A percentile compares a stretch with the other conserved stretches of the same genome.
Evolutionary conservation across 352 stramenopile species (phyloP).

Genomic region (Thalassiosira pacifica): DNA sequence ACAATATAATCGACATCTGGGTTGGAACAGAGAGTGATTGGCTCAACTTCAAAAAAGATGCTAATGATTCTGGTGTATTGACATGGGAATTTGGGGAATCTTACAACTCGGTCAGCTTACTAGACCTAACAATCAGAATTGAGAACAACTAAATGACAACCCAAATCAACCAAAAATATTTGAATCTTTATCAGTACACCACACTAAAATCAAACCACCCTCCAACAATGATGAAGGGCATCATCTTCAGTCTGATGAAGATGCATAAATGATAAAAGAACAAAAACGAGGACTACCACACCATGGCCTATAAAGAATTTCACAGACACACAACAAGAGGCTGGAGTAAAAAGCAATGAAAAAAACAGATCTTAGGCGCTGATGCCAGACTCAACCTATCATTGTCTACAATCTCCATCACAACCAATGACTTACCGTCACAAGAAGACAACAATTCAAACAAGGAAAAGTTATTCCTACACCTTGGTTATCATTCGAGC

Average conservation of each 20-base stretch:
- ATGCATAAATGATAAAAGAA: background rate
- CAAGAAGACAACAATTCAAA: too few relatives aligned
- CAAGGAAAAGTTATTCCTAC: background rate
- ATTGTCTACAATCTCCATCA: background rate
- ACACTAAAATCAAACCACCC: constrained; percentile 43
- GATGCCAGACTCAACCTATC: constrained; percentile 28
- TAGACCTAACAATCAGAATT: constrained; percentile 35
- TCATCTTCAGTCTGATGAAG: background rate
- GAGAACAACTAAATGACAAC: constrained; percentile 23
- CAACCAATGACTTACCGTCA: background rate
- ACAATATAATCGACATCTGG: constrained; percentile 52
- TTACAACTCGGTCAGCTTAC: constrained; percentile 16
- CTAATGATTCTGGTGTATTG: constrained; percentile 36
- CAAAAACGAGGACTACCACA: background rate
- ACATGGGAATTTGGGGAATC: constrained; percentile 34
- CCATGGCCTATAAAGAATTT: background rate
- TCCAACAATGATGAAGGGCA: constrained; percentile 1
- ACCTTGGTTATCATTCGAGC: background rate
- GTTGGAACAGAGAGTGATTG: background rate
- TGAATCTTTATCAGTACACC: constrained; percentile 69
- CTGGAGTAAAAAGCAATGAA: background rate
- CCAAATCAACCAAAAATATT: constrained; percentile 55
- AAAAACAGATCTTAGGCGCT: background rate
- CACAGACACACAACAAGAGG: background rate
- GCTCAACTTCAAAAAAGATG: background rate